Evolutionary conservation across 2,329 filamentous ascomycete genomes (phyloP).

Genomic region (Penicillium fuscoglaucum): DNA sequence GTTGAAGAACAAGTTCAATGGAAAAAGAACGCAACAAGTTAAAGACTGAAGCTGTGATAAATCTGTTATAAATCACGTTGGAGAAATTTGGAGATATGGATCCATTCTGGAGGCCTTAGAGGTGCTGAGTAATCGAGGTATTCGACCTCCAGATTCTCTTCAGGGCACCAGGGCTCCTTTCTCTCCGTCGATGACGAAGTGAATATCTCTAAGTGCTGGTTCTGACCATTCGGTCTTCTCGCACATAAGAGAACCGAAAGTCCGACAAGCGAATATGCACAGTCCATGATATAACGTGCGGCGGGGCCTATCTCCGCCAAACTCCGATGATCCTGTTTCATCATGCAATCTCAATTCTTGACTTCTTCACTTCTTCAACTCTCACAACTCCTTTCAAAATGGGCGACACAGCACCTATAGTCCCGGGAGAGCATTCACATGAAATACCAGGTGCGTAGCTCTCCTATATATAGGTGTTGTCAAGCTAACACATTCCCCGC

Average conservation of each 20-base stretch:
- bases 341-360: constrained; percentile 7
- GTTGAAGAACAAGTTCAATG: neutral
- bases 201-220: neutral
- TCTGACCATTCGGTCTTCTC: neutral
- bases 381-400: constrained; percentile 9
- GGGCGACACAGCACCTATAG: neutral
- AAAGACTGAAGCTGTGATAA: neutral
- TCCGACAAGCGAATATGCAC: neutral
- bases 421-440: neutral
- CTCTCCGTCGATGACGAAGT: neutral
- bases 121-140: constrained; percentile 4
- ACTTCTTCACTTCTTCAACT: neutral
- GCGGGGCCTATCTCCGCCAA: constrained; percentile 20
- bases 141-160: neutral
- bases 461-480: neutral
- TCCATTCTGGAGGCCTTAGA: neutral
- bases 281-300: neutral
- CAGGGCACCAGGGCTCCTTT: neutral
- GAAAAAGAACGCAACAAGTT: neutral
- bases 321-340: constrained; percentile 9
- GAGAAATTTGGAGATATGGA: constrained; percentile 8
- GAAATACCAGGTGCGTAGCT: constrained; percentile 11
- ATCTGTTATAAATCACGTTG: neutral
- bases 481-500: constrained; percentile 4
- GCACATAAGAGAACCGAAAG: neutral